Evolutionary conservation across 2,329 filamentous ascomycete species (phyloP).

Genomic region (Colletotrichum horii): DNA sequence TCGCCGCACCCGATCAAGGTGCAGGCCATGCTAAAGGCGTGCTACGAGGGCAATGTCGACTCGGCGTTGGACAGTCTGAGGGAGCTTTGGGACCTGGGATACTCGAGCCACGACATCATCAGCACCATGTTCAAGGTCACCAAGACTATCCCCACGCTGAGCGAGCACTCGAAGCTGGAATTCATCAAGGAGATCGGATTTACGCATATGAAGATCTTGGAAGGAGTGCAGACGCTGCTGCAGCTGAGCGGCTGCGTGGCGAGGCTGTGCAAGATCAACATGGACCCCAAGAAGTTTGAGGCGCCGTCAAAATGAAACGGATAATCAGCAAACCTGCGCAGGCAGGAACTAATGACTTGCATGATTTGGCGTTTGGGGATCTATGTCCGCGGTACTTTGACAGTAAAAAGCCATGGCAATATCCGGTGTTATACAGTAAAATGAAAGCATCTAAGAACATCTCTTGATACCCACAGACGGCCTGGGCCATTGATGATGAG

Average conservation of each 20-base stretch:
- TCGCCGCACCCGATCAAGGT: conserved; percentile 98
- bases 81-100: conserved; percentile 93
- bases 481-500: neutral
- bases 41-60: conserved; percentile 90
- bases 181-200: conserved; percentile 99
- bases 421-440: conserved; percentile 12
- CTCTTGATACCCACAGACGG: neutral
- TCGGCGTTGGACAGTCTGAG: conserved; percentile 83
- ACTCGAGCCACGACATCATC: conserved; percentile 99
- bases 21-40: conserved; percentile 97
- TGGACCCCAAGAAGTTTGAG: conserved; percentile 86
- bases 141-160: conserved; percentile 90
- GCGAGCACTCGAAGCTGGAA: conserved; percentile 93
- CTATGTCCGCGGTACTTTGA: neutral
- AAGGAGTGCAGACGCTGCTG: conserved; percentile 92
- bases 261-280: conserved; percentile 92
- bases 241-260: conserved; percentile 94
- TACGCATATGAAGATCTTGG: conserved; percentile 98
- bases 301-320: conserved; percentile 35
- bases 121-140: conserved; percentile 99
- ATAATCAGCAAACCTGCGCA: neutral
- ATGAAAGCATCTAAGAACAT: neutral
- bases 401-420: conserved; percentile 3
- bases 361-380: conserved; percentile 38
- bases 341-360: conserved; percentile 22